Conservation (phyloP, 2,329 filamentous ascomycete genomes). For the Grosmannia serpens region DNA sequence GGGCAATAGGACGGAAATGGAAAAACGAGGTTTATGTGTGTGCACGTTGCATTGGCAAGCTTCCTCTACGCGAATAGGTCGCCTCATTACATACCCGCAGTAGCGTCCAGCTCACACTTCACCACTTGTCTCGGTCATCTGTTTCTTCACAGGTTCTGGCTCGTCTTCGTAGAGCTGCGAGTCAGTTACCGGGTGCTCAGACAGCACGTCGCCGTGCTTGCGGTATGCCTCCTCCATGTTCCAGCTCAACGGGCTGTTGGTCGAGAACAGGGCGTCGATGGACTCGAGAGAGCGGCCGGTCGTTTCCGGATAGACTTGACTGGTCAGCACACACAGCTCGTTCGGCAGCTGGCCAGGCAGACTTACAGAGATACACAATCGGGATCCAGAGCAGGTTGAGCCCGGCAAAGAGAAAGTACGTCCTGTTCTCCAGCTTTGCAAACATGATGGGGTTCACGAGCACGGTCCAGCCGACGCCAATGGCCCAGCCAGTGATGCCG, state of each 20-base stretch:
- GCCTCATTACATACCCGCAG: too few species aligned
- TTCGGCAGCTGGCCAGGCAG: too few species aligned
- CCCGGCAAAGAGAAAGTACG: constrained; percentile 39
- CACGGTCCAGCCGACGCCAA: constrained; percentile 42
- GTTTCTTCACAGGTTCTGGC: constrained; percentile 20
- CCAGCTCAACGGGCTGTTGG: constrained; percentile 26
- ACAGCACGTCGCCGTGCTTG: constrained; percentile 9
- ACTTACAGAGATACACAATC: constrained; percentile 30
- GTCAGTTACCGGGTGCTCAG: constrained; percentile 6
- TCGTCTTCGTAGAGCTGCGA: constrained; percentile 41
- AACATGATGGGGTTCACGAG: constrained; percentile 43
- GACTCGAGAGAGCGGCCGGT: constrained; percentile 36
- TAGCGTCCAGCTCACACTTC: too few species aligned
- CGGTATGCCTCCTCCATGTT: constrained; percentile 10
- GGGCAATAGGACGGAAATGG: too few species aligned
- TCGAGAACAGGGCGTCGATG: constrained; percentile 37
- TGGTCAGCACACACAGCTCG: not conserved
- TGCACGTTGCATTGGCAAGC: too few species aligned
- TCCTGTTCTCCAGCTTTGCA: constrained; percentile 29
- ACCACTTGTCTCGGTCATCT: constrained; percentile 21
- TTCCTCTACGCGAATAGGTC: too few species aligned
- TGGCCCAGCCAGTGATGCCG: constrained; percentile 46
- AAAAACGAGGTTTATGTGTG: too few species aligned
- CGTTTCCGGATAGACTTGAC: constrained; percentile 27
- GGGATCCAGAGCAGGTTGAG: constrained; percentile 39